phyloP scores from a whole-genome alignment of 768 basidiomycete species.

The Cystobasidium ongulense region DNA sequence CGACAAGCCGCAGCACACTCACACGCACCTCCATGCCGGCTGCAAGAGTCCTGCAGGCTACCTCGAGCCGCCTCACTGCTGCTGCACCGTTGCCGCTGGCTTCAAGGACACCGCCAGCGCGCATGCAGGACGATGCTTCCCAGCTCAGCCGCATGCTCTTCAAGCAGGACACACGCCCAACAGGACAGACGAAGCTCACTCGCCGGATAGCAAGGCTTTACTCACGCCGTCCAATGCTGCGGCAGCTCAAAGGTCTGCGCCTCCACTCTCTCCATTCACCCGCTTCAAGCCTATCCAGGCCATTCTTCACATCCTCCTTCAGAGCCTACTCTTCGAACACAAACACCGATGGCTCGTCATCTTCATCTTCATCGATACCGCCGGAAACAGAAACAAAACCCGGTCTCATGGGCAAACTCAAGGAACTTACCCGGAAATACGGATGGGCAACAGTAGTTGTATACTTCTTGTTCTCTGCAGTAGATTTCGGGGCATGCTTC shows the following conservation, averaged over 20 bases:
- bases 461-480: conserved; percentile 61
- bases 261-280: not conserved
- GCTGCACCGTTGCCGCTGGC: not conserved
- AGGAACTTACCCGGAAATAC: conserved; percentile 57
- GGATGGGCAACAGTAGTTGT: conserved; percentile 94
- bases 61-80: not conserved
- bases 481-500: conserved; percentile 82
- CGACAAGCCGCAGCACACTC: not conserved
- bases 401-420: conserved; percentile 30
- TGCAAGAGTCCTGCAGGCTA: not conserved
- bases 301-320: not conserved
- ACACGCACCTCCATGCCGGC: not conserved
- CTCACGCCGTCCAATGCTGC: not conserved
- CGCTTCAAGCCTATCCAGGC: not conserved
- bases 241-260: not conserved
- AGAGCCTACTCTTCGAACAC: not conserved
- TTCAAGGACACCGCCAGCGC: not conserved
- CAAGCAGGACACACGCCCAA: not conserved
- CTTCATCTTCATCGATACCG: too few species aligned
- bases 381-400: conserved; percentile 5
- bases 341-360: not conserved
- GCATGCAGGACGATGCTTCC: not conserved
- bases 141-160: not conserved
- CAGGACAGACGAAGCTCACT: not conserved
- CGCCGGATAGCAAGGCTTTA: conserved; percentile 6